Base-by-base conservation (phyloP, 306 rosid genomes). In the Prunus persica region DNA sequence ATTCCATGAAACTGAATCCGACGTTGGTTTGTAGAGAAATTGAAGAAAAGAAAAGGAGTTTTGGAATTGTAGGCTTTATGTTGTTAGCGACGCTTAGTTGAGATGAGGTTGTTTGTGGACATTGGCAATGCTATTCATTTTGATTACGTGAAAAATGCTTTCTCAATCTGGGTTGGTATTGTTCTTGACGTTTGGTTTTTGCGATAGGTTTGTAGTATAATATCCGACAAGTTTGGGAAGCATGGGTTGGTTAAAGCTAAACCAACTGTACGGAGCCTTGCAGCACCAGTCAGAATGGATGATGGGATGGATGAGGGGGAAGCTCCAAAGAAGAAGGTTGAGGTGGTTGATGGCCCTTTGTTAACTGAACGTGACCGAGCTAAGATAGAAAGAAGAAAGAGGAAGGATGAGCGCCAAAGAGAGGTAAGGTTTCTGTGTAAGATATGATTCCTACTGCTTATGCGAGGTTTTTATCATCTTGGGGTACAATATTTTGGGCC, bases 341-440 rank as follows among this genome's bases (percentile, higher is more conserved):
- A 92, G 89, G 81, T 84, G 2, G 71, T 84, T 2, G 99, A 95
- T 67, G 99, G 99, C 67, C 99, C 99, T 25, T 24, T 90, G 66
- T 83, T 95, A 30, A 74, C 97, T 0, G 99, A 95, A 81, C 99
- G 99, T 34, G 97, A 95, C 77, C 79, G 84, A 34, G 77, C 85
- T 0, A 95, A 95, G 89, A 81, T 88, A 1, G 97, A 91, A 43
- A 84, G 99, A 81, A 83, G 88, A 57, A 95, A 92, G 85, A 89
- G 99, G 87, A 92, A 95, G 82, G 97, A 95, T 0, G 99, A 95
- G 47, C 96, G 99, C 45, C 96, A 92, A 80, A 87, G 99, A 85
- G 99, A 95, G 97, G 98, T 94, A 45, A 61, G 47, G n/a, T 60
- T 80, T 67, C 68, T 8, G 1, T 16, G 1, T 19, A 14, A 45